Evolutionary conservation across 129 eudicot genomes (phyloP).

Genomic region (Tagetes patula): DNA sequence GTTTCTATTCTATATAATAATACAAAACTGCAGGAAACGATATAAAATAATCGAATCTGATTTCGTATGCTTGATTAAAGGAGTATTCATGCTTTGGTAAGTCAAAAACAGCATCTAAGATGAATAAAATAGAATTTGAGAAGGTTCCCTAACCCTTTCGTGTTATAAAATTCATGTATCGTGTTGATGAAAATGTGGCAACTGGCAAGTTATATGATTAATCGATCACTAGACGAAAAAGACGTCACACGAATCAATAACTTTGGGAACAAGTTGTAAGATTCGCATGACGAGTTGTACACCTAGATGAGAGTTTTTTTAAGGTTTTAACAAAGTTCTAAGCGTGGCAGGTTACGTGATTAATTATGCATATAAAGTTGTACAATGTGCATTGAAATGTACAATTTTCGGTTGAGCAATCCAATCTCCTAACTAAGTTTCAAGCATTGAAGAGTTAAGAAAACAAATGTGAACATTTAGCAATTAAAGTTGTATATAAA

Average conservation of each 20-base stretch:
- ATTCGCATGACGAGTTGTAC: slow-evolving; percentile 25
- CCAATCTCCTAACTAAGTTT: background rate
- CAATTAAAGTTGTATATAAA: slow-evolving; percentile 11
- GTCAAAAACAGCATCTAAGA: slow-evolving; percentile 66
- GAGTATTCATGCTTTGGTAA: slow-evolving; percentile 37
- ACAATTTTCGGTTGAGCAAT: background rate
- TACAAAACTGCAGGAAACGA: slow-evolving; percentile 22
- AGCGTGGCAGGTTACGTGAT: background rate
- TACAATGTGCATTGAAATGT: background rate
- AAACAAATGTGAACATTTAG: background rate
- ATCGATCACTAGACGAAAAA: slow-evolving; percentile 55
- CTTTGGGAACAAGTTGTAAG: background rate
- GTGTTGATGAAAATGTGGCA: slow-evolving; percentile 31
- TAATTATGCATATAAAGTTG: background rate
- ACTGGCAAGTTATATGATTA: slow-evolving; percentile 44
- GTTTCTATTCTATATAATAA: slow-evolving; percentile 60
- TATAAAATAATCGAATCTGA: slow-evolving; percentile 30
- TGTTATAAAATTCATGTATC: slow-evolving; percentile 35
- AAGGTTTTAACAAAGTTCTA: background rate
- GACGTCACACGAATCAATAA: slow-evolving; percentile 12
- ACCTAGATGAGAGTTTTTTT: background rate
- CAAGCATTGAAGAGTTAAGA: background rate
- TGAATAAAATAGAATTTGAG: slow-evolving; percentile 40
- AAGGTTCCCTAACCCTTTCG: slow-evolving; percentile 37
- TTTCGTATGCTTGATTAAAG: slow-evolving; percentile 44